Conservation (phyloP, 179 eudicot genomes). For the Spergularia azorica region DNA sequence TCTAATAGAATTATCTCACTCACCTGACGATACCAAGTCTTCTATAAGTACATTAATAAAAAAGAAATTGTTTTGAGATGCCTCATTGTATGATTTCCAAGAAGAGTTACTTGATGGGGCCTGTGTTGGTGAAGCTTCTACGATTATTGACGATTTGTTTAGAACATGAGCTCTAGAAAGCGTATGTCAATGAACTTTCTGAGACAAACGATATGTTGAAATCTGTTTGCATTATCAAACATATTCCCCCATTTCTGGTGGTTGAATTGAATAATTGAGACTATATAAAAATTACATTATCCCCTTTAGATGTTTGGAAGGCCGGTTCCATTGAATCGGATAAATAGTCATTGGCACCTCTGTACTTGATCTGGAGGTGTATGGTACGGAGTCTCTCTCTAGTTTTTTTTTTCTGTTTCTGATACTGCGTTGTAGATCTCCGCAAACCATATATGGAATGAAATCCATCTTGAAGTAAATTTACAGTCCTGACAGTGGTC, state of each 20-base stretch:
- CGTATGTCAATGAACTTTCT: not conserved
- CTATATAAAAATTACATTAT: no score
- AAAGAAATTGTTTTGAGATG: not conserved
- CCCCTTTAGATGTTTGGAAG: no score
- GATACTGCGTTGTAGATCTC: no score
- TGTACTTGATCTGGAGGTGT: not conserved
- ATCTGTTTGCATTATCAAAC: not conserved
- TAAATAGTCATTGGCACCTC: not conserved
- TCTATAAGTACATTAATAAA: not conserved
- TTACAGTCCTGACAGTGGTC: not conserved
- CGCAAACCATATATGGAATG: not conserved
- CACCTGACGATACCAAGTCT: not conserved
- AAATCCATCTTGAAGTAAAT: not conserved
- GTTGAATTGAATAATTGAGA: not conserved
- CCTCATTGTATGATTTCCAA: not conserved
- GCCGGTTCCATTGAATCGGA: not conserved
- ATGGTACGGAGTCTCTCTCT: not conserved
- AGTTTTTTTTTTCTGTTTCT: no score
- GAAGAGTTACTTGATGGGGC: slow-evolving; percentile 1
- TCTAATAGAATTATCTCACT: not conserved
- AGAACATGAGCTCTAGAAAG: not conserved
- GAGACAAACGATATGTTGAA: not conserved
- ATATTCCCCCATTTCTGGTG: not conserved
- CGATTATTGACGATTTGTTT: not conserved
- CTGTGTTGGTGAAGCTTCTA: not conserved